Conservation (phyloP, 352 stramenopile species). For the Sclerospora graminicola region DNA sequence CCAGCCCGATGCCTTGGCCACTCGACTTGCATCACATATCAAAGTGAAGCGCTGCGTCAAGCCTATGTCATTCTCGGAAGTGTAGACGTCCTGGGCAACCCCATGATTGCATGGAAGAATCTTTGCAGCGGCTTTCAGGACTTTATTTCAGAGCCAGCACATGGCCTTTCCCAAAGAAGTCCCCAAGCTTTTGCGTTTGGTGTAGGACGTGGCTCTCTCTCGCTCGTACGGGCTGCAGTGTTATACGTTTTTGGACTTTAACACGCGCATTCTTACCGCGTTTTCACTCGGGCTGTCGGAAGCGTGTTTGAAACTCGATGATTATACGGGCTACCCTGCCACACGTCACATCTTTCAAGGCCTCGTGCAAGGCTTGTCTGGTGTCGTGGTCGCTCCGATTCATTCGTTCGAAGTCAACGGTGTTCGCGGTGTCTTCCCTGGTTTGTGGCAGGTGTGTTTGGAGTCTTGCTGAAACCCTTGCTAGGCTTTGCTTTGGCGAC, state of each 20-base stretch:
- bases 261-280: slow-evolving; percentile 76
- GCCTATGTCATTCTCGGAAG: slow-evolving; percentile 83
- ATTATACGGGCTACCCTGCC: slow-evolving; percentile 81
- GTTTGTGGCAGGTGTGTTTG: slow-evolving; percentile 71
- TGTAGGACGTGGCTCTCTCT: slow-evolving; percentile 72
- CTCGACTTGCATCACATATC: slow-evolving; percentile 73
- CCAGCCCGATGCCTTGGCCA: slow-evolving; percentile 60
- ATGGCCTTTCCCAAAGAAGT: slow-evolving; percentile 71
- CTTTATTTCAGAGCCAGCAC: slow-evolving; percentile 73
- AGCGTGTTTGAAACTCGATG: slow-evolving; percentile 77
- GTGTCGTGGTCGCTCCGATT: slow-evolving; percentile 76
- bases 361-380: slow-evolving; percentile 76
- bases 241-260: slow-evolving; percentile 85
- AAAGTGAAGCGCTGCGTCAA: slow-evolving; percentile 80
- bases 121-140: slow-evolving; percentile 68
- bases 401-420: slow-evolving; percentile 75
- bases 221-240: slow-evolving; percentile 69
- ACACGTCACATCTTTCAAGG: slow-evolving; percentile 84
- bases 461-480: slow-evolving; percentile 73
- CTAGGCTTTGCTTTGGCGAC: slow-evolving; percentile 68
- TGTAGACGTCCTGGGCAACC: slow-evolving; percentile 83
- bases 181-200: slow-evolving; percentile 70
- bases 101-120: slow-evolving; percentile 85
- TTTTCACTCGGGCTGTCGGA: slow-evolving; percentile 75
- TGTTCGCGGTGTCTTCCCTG: slow-evolving; percentile 61